These are phyloP conservation scores for Deuterostichococcus epilithicus DNA, from an alignment of 139 green algal genomes.

Conservation along the genomic window DNA sequence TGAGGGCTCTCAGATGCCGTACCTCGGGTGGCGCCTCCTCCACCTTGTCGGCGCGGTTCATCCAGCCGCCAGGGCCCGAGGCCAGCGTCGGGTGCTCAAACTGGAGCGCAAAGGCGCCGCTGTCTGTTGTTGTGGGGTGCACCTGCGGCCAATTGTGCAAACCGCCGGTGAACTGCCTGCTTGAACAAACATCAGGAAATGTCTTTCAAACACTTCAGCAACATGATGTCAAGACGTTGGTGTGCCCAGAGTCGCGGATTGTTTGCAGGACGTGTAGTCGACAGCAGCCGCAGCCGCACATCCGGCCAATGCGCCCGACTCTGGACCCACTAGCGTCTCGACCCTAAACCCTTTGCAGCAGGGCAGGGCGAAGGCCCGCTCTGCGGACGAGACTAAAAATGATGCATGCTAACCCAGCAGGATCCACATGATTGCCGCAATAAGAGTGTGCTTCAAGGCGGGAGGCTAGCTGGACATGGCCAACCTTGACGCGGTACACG, in stretches of 20 bases:
- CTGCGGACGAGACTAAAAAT: too few relatives aligned
- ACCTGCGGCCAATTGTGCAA: slow-evolving; percentile 21
- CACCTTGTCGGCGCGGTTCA: slow-evolving; percentile 32
- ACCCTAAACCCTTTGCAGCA: too few relatives aligned
- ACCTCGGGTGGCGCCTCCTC: neutral
- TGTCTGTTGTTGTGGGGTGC: slow-evolving; percentile 13
- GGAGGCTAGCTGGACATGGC: too few relatives aligned
- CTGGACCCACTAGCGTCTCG: too few relatives aligned
- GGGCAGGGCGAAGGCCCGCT: too few relatives aligned
- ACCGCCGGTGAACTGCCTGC: too few relatives aligned
- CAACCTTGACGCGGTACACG: slow-evolving; percentile 62
- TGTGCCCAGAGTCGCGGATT: neutral
- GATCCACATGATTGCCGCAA: too few relatives aligned
- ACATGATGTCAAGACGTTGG: neutral
- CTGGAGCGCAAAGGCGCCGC: slow-evolving; percentile 33
- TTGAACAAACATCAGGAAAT: neutral
- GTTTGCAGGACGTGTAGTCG: too few relatives aligned
- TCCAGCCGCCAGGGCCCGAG: slow-evolving; percentile 54
- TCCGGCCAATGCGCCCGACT: too few relatives aligned
- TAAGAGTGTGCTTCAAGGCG: too few relatives aligned
- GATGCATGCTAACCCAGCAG: too few relatives aligned
- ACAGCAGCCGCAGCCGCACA: too few relatives aligned
- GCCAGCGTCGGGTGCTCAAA: slow-evolving; percentile 77
- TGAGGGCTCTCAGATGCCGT: neutral
- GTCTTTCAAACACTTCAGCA: neutral